These are phyloP conservation scores for Penium margaritaceum DNA, from an alignment of 139 green algal genomes.

Conservation along the genomic window DNA sequence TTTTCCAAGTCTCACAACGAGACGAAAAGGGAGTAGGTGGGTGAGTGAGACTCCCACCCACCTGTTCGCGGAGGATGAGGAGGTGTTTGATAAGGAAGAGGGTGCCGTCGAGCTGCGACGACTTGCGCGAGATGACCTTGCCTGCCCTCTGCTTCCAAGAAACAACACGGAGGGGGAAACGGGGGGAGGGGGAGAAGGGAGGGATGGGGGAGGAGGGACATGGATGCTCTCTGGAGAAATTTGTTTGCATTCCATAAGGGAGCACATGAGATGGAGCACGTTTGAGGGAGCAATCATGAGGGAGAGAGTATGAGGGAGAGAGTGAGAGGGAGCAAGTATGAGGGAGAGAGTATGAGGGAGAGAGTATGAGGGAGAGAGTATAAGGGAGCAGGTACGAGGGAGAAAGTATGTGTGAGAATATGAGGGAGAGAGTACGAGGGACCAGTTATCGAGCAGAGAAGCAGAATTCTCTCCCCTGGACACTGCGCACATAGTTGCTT, in stretches of 20 bases:
- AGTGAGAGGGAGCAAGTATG: not conserved
- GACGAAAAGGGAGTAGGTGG: not conserved
- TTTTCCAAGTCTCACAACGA: not conserved
- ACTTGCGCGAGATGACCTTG: conserved; percentile 40
- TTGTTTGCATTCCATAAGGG: too few species aligned
- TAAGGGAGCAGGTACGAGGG: not conserved
- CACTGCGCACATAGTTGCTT: not conserved
- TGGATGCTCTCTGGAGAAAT: not conserved
- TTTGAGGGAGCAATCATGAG: not conserved
- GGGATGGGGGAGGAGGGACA: not conserved
- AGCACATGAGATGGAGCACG: not conserved
- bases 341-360: not conserved
- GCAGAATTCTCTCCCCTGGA: not conserved
- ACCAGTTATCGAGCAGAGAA: not conserved
- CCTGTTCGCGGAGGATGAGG: conserved; percentile 81
- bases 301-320: not conserved
- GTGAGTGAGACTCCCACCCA: not conserved
- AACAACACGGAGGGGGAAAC: not conserved
- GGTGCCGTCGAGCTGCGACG: conserved; percentile 65
- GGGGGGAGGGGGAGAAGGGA: not conserved
- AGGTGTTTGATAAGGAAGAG: conserved; percentile 91
- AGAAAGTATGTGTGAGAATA: not conserved
- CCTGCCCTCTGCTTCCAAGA: conserved; percentile 25
- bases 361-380: not conserved
- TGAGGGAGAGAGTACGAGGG: not conserved